Percentiles rank a stretch among this genome's conserved stretches.
phyloP scores from a whole-genome alignment of 225 moss, liverwort and hornwort species.

The Ulota crispa region DNA sequence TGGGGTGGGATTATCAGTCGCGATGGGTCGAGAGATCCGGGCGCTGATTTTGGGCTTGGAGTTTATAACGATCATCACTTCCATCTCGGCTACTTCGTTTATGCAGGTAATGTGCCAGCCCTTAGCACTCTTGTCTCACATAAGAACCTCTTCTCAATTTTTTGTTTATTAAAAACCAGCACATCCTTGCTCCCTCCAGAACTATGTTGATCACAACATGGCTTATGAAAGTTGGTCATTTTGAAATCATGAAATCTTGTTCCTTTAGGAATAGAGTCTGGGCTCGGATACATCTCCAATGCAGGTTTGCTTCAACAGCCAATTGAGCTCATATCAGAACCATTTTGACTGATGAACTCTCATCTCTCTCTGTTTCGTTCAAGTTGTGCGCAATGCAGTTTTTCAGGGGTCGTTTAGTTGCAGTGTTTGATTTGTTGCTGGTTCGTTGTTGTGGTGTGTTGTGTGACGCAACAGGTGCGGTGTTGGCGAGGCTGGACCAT shows the following conservation, averaged over 20 bases:
- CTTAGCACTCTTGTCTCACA: neutral
- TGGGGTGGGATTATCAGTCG: constrained; percentile 94
- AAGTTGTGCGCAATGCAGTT: neutral
- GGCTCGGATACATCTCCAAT: neutral
- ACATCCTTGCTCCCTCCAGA: neutral
- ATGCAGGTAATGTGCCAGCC: constrained; percentile 50
- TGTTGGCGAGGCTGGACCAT: constrained; percentile 77
- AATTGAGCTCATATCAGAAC: neutral
- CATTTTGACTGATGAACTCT: neutral
- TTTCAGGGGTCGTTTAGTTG: neutral
- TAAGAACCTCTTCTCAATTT: neutral
- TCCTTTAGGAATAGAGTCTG: neutral
- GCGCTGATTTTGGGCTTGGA: constrained; percentile 89
- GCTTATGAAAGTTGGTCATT: neutral
- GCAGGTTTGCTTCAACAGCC: neutral
- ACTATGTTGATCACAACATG: neutral
- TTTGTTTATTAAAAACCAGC: neutral
- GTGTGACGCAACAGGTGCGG: constrained; percentile 55
- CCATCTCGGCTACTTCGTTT: constrained; percentile 93
- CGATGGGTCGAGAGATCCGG: constrained; percentile 63
- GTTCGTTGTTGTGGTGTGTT: neutral
- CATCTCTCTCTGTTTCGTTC: neutral
- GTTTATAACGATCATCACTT: constrained; percentile 94
- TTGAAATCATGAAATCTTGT: neutral
- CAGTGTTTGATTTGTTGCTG: neutral